phyloP scores from a whole-genome alignment of 352 stramenopile genomes.

The Aphanomyces invadans region DNA sequence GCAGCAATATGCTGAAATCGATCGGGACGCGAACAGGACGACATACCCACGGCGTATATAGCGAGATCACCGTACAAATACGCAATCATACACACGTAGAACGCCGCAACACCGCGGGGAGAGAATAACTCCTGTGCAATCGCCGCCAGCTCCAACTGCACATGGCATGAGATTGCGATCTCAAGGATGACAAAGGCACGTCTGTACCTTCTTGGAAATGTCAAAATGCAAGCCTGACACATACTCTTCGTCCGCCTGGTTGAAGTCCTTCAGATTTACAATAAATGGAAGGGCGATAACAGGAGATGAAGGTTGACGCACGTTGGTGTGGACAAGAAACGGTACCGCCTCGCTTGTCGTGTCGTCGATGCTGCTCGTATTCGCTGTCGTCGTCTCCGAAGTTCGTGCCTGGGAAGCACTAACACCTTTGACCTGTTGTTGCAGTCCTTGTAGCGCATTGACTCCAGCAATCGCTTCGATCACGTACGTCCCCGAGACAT shows the following conservation, averaged over 20 bases:
- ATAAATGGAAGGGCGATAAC: not conserved
- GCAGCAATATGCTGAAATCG: not conserved
- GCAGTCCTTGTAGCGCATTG: constrained; percentile 46
- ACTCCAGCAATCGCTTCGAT: constrained; percentile 73
- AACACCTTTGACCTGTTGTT: not conserved
- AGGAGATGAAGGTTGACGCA: not conserved
- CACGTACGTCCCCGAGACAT: constrained; percentile 82
- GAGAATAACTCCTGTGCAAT: constrained; percentile 77
- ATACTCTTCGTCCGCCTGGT: constrained; percentile 18
- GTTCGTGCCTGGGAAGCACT: not conserved
- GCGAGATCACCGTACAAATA: constrained; percentile 83
- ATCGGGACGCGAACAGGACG: not conserved
- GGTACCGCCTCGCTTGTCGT: constrained; percentile 14
- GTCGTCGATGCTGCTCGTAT: constrained; percentile 1
- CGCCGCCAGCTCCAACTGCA: constrained; percentile 74
- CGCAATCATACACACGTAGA: constrained; percentile 72
- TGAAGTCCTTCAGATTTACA: not conserved
- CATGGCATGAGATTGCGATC: not conserved
- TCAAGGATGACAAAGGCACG: no score
- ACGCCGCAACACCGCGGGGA: constrained; percentile 52
- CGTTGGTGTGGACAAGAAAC: constrained; percentile 21
- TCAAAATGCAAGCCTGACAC: constrained; percentile 21
- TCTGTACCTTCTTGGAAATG: constrained; percentile 22
- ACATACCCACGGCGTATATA: constrained; percentile 82
- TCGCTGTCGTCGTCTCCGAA: not conserved